These are phyloP conservation scores for Fusarium sp. DNA, from an alignment of 2,329 filamentous ascomycete genomes.

Conservation along the genomic window DNA sequence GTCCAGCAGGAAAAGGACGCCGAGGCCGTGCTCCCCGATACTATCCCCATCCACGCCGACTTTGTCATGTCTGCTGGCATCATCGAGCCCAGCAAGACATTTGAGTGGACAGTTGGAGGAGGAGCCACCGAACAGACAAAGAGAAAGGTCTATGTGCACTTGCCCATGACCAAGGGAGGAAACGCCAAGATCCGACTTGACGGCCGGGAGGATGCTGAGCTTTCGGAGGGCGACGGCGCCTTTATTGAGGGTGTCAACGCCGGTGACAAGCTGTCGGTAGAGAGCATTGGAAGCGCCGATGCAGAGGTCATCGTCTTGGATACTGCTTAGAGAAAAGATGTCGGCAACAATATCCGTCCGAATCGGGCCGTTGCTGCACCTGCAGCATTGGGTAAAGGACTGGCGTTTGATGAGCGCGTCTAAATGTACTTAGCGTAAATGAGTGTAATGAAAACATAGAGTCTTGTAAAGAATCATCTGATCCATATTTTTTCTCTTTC, in stretches of 20 bases:
- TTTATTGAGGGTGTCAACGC: constrained; percentile 75
- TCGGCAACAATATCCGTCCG: neutral
- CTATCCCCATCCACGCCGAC: constrained; percentile 87
- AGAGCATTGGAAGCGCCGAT: constrained; percentile 75
- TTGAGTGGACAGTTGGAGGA: constrained; percentile 79
- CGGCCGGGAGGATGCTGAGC: constrained; percentile 70
- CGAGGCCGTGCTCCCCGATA: constrained; percentile 69
- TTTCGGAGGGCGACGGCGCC: constrained; percentile 84
- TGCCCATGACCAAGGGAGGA: constrained; percentile 83
- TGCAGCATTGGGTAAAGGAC: neutral
- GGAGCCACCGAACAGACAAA: constrained; percentile 62
- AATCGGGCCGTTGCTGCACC: constrained; percentile 1
- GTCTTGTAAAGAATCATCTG: neutral
- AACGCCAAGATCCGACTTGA: constrained; percentile 78
- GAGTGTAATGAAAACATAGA: constrained; percentile 8
- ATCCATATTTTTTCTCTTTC: neutral
- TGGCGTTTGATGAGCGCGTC: neutral
- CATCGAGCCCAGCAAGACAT: constrained; percentile 72
- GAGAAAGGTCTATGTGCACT: constrained; percentile 82
- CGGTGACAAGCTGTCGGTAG: constrained; percentile 72
- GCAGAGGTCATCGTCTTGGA: constrained; percentile 78
- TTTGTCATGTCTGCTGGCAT: constrained; percentile 85
- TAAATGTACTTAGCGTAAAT: constrained; percentile 26
- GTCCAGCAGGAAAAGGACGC: constrained; percentile 72
- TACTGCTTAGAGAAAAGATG: constrained; percentile 59